A percentile compares a stretch with the other conserved stretches of the same genome.
Conservation (phyloP, 2,329 filamentous ascomycete species). For the Fusarium poae region DNA sequence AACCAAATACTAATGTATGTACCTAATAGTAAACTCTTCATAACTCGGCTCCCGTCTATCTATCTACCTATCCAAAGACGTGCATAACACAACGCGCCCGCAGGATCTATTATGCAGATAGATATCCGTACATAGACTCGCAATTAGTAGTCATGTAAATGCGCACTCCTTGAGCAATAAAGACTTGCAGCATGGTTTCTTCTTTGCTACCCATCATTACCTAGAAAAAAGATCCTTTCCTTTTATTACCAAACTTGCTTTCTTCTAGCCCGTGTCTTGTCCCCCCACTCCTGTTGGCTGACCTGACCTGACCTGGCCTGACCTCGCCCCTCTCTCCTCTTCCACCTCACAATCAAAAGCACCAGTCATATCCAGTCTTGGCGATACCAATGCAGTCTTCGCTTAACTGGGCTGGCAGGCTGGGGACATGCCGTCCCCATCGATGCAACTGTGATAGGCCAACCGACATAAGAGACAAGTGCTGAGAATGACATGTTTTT, state of each 20-base stretch:
- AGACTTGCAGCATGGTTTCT: slow-evolving; percentile 25
- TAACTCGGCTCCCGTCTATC: slow-evolving; percentile 11
- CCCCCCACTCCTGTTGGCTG: slow-evolving; percentile 15
- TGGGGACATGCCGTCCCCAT: slow-evolving; percentile 10
- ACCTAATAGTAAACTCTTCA: not conserved
- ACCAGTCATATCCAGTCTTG: slow-evolving; percentile 34
- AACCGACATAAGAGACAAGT: slow-evolving; percentile 6
- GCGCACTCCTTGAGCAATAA: not conserved
- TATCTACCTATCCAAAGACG: slow-evolving; percentile 1
- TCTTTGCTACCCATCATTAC: not conserved
- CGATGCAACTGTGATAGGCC: slow-evolving; percentile 29
- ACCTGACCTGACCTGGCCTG: slow-evolving; percentile 14
- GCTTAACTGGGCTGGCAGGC: slow-evolving; percentile 12
- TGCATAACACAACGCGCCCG: slow-evolving; percentile 2
- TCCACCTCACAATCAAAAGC: slow-evolving; percentile 13
- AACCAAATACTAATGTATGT: not conserved
- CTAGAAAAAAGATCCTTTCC: not conserved
- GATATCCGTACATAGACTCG: not conserved
- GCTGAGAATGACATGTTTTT: slow-evolving; percentile 24
- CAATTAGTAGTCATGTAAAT: not conserved
- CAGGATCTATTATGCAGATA: slow-evolving; percentile 14
- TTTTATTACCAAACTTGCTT: slow-evolving; percentile 8
- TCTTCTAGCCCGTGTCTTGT: slow-evolving; percentile 1
- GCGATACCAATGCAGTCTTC: slow-evolving; percentile 33
- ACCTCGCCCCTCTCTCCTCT: not conserved